phyloP scores from a whole-genome alignment of 768 basidiomycete species.

The Pleurotus giganteus region DNA sequence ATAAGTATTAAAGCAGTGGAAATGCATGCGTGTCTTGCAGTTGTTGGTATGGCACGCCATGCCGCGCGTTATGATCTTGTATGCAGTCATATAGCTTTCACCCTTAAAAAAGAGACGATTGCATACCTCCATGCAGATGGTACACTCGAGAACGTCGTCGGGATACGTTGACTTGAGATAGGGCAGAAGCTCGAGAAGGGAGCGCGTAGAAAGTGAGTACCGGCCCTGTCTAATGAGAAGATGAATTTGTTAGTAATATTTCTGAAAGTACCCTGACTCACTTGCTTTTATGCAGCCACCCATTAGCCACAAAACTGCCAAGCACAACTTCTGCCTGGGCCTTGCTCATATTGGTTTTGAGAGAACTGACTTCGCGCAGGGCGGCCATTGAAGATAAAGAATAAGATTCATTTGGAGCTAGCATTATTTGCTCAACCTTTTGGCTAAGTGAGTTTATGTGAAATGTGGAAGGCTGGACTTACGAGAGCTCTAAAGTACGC shows the following conservation, averaged over 20 bases:
- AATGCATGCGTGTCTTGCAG: constrained; percentile 65
- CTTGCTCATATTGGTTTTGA: constrained; percentile 70
- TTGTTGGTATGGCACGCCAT: constrained; percentile 56
- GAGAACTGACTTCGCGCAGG: constrained; percentile 60
- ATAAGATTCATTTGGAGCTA: constrained; percentile 70
- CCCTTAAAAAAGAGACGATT: neutral
- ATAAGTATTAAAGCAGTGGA: constrained; percentile 58
- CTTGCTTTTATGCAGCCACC: constrained; percentile 78
- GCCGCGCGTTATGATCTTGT: constrained; percentile 68
- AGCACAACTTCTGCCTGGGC: constrained; percentile 72
- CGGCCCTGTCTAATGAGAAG: constrained; percentile 52
- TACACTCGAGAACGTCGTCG: constrained; percentile 70
- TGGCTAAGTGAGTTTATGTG: constrained; percentile 1
- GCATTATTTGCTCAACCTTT: constrained; percentile 86
- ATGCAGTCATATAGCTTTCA: neutral
- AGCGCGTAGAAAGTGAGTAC: constrained; percentile 74
- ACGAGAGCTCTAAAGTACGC: constrained; percentile 84
- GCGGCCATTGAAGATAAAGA: constrained; percentile 78
- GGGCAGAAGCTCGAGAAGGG: constrained; percentile 66
- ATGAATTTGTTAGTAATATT: constrained; percentile 7
- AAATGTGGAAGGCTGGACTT: constrained; percentile 22
- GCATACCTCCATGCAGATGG: constrained; percentile 65
- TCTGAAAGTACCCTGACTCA: constrained; percentile 31
- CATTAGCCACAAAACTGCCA: constrained; percentile 79
- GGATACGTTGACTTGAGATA: constrained; percentile 76